Conservation (phyloP, 2,329 filamentous ascomycete genomes). For the Fusarium dimerum region DNA sequence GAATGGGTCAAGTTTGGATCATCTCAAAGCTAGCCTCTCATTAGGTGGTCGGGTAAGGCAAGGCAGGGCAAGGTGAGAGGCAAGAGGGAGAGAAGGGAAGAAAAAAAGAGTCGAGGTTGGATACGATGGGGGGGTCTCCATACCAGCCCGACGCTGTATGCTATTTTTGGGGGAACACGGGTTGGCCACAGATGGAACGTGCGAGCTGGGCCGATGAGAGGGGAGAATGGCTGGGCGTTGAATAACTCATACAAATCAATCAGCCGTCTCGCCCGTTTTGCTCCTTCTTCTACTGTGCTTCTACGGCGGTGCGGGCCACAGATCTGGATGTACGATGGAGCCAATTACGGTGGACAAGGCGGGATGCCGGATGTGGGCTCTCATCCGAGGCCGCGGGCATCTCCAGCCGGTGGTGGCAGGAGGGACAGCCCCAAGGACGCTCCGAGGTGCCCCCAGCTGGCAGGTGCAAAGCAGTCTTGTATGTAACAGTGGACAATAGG, state of each 20-base stretch:
- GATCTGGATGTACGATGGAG: neutral
- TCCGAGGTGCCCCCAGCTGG: neutral
- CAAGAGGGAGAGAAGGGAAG: neutral
- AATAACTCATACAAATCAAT: neutral
- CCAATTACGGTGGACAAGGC: neutral
- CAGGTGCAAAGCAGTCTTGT: neutral
- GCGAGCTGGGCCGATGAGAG: neutral
- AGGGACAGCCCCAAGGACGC: constrained; percentile 1
- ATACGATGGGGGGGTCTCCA: neutral
- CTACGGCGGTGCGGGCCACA: neutral
- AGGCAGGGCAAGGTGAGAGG: neutral
- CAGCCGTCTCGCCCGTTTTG: neutral
- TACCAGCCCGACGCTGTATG: neutral
- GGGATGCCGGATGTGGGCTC: constrained; percentile 8
- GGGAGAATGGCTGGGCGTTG: too few species aligned
- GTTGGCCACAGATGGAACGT: neutral
- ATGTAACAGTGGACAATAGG: constrained; percentile 1
- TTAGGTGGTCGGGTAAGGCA: neutral
- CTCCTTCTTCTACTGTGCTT: neutral
- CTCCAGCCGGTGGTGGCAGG: constrained; percentile 18
- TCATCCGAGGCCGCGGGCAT: constrained; percentile 3
- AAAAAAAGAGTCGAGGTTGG: neutral
- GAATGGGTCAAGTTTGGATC: neutral
- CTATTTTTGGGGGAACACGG: neutral
- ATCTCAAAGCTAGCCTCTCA: neutral